Percentiles rank a stretch among this genome's conserved stretches.
Evolutionary conservation across 1,139 yeast genomes (phyloP).

Genomic region (Suhomyces terraborum): DNA sequence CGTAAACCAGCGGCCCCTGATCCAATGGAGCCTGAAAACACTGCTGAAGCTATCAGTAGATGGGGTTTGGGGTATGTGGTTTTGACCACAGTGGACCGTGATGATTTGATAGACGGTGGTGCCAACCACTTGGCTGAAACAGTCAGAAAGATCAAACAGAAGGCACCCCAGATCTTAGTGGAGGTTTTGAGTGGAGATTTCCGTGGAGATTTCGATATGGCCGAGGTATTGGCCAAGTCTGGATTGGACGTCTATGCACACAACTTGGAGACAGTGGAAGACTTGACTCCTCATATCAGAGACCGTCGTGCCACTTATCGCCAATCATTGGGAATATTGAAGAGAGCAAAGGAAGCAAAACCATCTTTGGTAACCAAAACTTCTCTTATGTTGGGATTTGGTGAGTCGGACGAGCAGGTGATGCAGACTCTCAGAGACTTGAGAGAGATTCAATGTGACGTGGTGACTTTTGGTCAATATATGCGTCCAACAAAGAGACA

Average conservation of each 20-base stretch:
- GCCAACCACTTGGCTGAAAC: conserved; percentile 89
- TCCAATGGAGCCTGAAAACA: conserved; percentile 95
- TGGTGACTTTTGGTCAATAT: conserved; percentile 97
- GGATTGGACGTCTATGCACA: conserved; percentile 98
- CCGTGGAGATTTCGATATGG: conserved; percentile 84
- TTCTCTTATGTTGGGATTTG: conserved; percentile 94
- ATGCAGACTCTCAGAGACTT: conserved; percentile 73
- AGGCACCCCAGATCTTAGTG: conserved; percentile 88
- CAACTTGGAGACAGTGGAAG: conserved; percentile 95
- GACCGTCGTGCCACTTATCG: conserved; percentile 96
- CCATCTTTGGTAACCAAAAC: conserved; percentile 87
- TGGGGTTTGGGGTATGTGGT: conserved; percentile 99
- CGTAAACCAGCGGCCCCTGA: conserved; percentile 87
- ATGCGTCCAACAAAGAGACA: conserved; percentile 99
- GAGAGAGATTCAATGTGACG: conserved; percentile 79
- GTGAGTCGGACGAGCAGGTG: conserved; percentile 91
- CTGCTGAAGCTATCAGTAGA: conserved; percentile 95
- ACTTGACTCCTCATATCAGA: conserved; percentile 88
- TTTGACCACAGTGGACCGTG: conserved; percentile 96
- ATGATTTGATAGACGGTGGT: conserved; percentile 93
- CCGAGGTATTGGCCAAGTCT: conserved; percentile 73
- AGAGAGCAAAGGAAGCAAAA: conserved; percentile 75
- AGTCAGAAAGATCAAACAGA: conserved; percentile 76
- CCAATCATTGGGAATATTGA: conserved; percentile 77
- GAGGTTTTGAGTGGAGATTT: conserved; percentile 96